These are phyloP conservation scores for Ganoderma sinense DNA, from an alignment of 1,284 basidiomycete genomes.

Conservation along the genomic window DNA sequence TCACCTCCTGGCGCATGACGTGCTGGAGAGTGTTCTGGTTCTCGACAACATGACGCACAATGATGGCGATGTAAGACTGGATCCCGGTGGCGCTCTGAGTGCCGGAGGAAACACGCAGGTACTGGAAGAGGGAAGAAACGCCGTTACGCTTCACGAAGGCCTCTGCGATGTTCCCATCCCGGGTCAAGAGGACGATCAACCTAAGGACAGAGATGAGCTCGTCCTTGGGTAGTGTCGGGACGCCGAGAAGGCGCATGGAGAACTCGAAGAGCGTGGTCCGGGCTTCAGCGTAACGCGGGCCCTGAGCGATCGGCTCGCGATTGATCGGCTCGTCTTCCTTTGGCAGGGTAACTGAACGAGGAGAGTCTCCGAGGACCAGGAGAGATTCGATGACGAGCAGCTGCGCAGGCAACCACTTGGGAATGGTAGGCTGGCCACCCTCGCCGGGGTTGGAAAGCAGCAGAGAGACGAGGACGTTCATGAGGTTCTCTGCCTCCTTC, in stretches of 20 bases:
- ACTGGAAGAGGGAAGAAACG: constrained; percentile 69
- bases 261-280: constrained; percentile 76
- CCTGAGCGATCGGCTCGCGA: constrained; percentile 56
- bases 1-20: constrained; percentile 87
- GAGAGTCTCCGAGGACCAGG: constrained; percentile 78
- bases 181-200: constrained; percentile 83
- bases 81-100: constrained; percentile 63
- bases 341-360: constrained; percentile 66
- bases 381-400: constrained; percentile 86
- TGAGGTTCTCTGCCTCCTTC: constrained; percentile 55
- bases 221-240: constrained; percentile 72
- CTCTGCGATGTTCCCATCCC: constrained; percentile 65
- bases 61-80: constrained; percentile 86
- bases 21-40: constrained; percentile 70
- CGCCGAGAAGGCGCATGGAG: constrained; percentile 70
- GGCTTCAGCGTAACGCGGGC: constrained; percentile 69
- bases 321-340: constrained; percentile 73
- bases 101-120: constrained; percentile 62
- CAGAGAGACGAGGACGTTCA: constrained; percentile 72
- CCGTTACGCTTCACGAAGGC: constrained; percentile 74
- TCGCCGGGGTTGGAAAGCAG: constrained; percentile 66
- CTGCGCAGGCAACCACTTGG: constrained; percentile 87
- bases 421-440: constrained; percentile 58
- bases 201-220: constrained; percentile 84
- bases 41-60: constrained; percentile 92